Base-by-base conservation (phyloP, 768 basidiomycete species). In the Suillus placidus region DNA sequence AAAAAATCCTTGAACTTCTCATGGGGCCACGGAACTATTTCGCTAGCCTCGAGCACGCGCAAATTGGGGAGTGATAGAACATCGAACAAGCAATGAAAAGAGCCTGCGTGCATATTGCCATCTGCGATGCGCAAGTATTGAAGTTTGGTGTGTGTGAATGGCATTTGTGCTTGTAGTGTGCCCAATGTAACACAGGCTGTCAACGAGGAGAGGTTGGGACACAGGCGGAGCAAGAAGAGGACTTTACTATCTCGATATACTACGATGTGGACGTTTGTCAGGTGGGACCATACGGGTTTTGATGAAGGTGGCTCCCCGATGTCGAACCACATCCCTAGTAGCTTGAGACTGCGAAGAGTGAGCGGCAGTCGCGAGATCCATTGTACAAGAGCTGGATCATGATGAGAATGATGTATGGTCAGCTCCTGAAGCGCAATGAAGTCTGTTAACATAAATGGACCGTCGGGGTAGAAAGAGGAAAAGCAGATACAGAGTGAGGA, bases 41-140 rank as follows among this genome's bases (percentile, higher is more conserved):
- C 1, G 2, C 4, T 12, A 26, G 3, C 23, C 7, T 26, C 14
- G 3, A 26, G 14, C 1, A 51, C 14, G 2, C 26, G 23, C 23
- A 51, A 51, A 16, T 26, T 8, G 13, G 49, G 49, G 49, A 51
- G 23, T 26, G 26, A 8, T 2, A 51, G 7, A 3, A 13, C 49
- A 26, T 51, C 6, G 6, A 51, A 26, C 49, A 51, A 2, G n/a
- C 10, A 10, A 47, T 10, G 4, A 5, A n/a, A 12, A 4, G 4
- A n/a, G 8, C 10, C 9, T 10, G 4, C 3, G 9, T 10, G 20
- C 0, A n/a, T 43, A 18, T 18, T 0, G 0, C 1, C 38, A 8
- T n/a, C 9, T 10, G 10, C 6, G n/a, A 49, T n/a, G 45, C 0
- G 9, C 0, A 47, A n/a, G 20, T n/a, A 10, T 47, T n/a, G 45